phyloP scores from a whole-genome alignment of 73 alveolate species.

The Blepharisma stoltei region DNA sequence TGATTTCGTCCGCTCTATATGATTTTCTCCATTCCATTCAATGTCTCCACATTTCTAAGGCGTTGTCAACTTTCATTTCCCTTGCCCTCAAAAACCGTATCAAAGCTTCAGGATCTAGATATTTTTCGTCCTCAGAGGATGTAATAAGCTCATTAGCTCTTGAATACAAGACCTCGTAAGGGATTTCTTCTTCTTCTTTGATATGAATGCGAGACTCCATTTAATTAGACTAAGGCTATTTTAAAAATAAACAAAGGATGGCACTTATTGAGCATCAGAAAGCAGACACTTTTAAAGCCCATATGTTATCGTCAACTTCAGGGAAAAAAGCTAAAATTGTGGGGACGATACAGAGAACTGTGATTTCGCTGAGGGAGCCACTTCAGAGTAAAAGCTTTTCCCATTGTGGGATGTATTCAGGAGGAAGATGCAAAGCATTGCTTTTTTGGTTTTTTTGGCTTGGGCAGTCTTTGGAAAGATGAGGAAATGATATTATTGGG shows the following conservation, averaged over 20 bases:
- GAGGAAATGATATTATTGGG: not conserved
- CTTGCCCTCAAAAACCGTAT: slow-evolving; percentile 42
- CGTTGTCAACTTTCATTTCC: slow-evolving; percentile 36
- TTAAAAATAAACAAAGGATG: not conserved
- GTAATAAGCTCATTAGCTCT: no score
- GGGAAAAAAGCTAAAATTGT: not conserved
- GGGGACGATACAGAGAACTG: not conserved
- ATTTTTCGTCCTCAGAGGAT: slow-evolving; percentile 1
- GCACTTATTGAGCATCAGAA: not conserved
- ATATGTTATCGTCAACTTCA: not conserved
- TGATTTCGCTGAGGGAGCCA: not conserved
- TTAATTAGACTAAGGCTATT: not conserved
- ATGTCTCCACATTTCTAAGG: slow-evolving; percentile 45
- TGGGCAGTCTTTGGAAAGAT: not conserved
- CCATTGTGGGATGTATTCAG: not conserved
- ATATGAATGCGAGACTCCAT: no score
- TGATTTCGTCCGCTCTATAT: slow-evolving; percentile 41
- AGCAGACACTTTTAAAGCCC: slow-evolving; percentile 9
- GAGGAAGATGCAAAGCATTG: slow-evolving; percentile 18
- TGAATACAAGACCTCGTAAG: no score
- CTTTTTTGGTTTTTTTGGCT: not conserved
- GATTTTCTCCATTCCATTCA: slow-evolving; percentile 57
- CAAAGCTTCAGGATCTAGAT: slow-evolving; percentile 23
- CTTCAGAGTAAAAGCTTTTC: not conserved
- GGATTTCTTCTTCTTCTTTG: no score